phyloP scores from a whole-genome alignment of 1,139 yeast genomes.

The Diutina mesorugosa region DNA sequence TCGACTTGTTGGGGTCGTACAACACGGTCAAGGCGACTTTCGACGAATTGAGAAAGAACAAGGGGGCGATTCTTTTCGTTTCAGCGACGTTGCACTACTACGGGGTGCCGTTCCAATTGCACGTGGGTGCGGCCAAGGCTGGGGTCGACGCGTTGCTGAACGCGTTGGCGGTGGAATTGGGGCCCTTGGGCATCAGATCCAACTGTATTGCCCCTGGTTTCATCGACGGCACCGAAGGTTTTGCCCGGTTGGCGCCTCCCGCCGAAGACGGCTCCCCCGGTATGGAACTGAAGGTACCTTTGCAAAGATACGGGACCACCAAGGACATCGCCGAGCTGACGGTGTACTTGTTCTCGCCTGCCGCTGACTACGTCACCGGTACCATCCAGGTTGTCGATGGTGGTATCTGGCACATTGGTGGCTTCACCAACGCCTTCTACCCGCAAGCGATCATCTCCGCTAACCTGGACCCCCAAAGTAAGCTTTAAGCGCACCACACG shows the following conservation, averaged over 20 bases:
- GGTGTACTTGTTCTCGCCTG: slow-evolving; percentile 70
- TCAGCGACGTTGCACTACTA: slow-evolving; percentile 81
- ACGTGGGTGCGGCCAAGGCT: slow-evolving; percentile 89
- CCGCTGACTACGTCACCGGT: slow-evolving; percentile 70
- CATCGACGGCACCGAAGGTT: slow-evolving; percentile 76
- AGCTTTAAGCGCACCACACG: background rate
- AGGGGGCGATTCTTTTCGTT: slow-evolving; percentile 64
- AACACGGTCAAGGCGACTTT: slow-evolving; percentile 78
- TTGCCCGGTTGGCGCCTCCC: slow-evolving; percentile 39
- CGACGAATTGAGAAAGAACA: slow-evolving; percentile 46
- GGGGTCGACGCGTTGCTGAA: slow-evolving; percentile 81
- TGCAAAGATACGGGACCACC: slow-evolving; percentile 65
- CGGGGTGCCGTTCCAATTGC: slow-evolving; percentile 78
- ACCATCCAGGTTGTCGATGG: slow-evolving; percentile 80
- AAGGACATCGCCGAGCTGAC: slow-evolving; percentile 85
- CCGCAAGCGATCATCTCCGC: background rate
- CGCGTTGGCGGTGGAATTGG: slow-evolving; percentile 77
- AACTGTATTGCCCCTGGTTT: slow-evolving; percentile 87
- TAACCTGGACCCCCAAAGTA: background rate
- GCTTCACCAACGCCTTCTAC: slow-evolving; percentile 1
- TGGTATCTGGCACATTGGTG: slow-evolving; percentile 69
- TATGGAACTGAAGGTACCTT: slow-evolving; percentile 38
- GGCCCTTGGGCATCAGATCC: slow-evolving; percentile 71
- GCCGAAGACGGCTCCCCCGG: slow-evolving; percentile 14
- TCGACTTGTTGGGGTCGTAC: slow-evolving; percentile 76